These are phyloP conservation scores for Myxozyma melibiosi DNA, from an alignment of 805 yeast species.

Conservation along the genomic window DNA sequence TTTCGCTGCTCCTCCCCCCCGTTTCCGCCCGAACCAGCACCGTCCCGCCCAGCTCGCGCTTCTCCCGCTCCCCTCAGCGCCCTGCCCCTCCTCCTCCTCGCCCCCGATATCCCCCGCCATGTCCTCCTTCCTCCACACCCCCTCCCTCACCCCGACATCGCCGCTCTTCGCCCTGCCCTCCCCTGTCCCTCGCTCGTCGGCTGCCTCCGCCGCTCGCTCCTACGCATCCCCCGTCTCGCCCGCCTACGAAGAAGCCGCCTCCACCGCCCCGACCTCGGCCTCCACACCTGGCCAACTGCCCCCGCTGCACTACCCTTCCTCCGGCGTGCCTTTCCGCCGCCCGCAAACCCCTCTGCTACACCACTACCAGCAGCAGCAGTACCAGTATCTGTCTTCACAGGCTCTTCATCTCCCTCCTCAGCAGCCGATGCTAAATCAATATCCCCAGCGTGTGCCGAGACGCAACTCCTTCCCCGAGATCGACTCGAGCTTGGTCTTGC, in stretches of 20 bases:
- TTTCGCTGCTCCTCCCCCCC: slow-evolving; percentile 20
- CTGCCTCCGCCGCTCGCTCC: background rate
- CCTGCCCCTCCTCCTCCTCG: slow-evolving; percentile 7
- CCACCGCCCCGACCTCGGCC: background rate
- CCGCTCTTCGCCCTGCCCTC: slow-evolving; percentile 11
- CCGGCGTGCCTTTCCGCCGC: background rate
- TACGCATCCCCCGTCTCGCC: slow-evolving; percentile 3
- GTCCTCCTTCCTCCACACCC: slow-evolving; percentile 7
- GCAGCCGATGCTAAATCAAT: background rate
- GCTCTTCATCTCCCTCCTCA: background rate
- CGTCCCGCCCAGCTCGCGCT: slow-evolving; percentile 31
- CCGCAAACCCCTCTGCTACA: background rate
- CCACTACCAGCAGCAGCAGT: background rate
- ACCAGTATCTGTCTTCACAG: background rate
- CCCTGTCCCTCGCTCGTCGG: slow-evolving; percentile 1
- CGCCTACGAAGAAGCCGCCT: background rate
- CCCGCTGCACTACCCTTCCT: background rate
- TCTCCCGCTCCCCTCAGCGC: slow-evolving; percentile 5
- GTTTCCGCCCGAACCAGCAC: slow-evolving; percentile 30
- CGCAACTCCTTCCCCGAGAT: background rate
- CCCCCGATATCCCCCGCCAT: slow-evolving; percentile 6
- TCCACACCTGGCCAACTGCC: background rate
- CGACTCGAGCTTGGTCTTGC: slow-evolving; percentile 6
- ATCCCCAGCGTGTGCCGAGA: background rate
- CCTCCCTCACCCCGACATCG: slow-evolving; percentile 9